Base-by-base conservation (phyloP, 176 grass and related monocot genomes). In the Triticum monococcum region DNA sequence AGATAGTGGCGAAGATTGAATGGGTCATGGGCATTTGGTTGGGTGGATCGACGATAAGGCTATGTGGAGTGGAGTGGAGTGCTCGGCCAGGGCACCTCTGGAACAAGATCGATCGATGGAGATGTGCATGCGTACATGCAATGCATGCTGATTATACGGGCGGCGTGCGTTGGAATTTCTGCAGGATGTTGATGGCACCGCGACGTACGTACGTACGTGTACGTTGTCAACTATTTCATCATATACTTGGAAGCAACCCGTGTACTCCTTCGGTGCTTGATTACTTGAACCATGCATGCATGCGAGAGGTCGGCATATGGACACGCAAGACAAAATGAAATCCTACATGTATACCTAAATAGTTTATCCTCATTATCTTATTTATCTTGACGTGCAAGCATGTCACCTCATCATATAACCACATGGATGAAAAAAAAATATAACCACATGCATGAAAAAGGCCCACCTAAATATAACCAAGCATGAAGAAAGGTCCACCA, bases 1-100 rank as follows among this genome's bases (percentile, higher is more conserved):
- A 66, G 40, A 64, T 40, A 32, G 77, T 48, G 33, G 66, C 4
- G 26, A 22, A 30, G 26, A 31, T 84, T 30, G 48, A 80, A 64
- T 74, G 67, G 35, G 68, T 28, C 28, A 89, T 63, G 81, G 16
- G 81, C 68, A 62, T 83, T 68, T 89, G 56, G 25, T 68, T 84
- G 66, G 25, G 81, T 60, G 79, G 72, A 17, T 75, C 43, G 65
- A 38, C 24, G 65, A 38, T 80, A 43, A n/a, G 46, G 43, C n/a
- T 26, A 10, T 25, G 22, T 76, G 24, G n/a, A 80, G 82, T 81
- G 77, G 60, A 79, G 65, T 20, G 77, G 60, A 79, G 65, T 20
- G 63, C 37, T 62, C 32, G 25, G 18, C 68, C 64, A 37, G 77
- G 60, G 12, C 54, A 66, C 8, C 38, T 30, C 11, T 31, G 7